Base-by-base conservation (phyloP, 371 early-diverging fungal genomes). In the Blastocladiella emersonii region DNA sequence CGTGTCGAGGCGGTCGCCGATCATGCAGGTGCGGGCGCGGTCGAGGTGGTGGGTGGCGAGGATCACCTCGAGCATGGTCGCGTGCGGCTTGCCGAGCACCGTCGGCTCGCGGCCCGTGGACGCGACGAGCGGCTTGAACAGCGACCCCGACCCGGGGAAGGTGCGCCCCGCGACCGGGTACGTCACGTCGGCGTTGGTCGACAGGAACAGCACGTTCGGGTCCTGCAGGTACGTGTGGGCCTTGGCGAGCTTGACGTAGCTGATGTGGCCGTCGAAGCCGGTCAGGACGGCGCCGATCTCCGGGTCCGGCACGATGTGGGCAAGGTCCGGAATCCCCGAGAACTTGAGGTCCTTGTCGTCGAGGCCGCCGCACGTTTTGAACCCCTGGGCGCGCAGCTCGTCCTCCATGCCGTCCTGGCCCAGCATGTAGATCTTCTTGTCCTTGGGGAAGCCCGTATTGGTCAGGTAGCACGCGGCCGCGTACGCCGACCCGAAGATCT, bases 401-500 rank as follows among this genome's bases (percentile, higher is more conserved):
- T 91, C 86, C 25, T 71, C 74, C 56, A 98, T 88, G 34, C 98
- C 98, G 21, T 76, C 68, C 82, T 88, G 89, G 43, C 98, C 98
- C 70, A 92, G 77, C 36, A 95, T 83, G 64, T 88, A 98, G 6
- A 90, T 92, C 69, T 88, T 84, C 74, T 94, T 93, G 68, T 88
- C 87, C 34, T 66, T 67, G 2, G 91, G 85, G 56, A 95, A 89
- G 30, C 87, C 76, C 7, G 89, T 78, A 62, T 92, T 72, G 67
- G 81, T 84, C 27, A 98, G 76, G 70, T 96, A 98, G 64, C 86
- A 86, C 0, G 98, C 98, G 0, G 96, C 89, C 0, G 93, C 93
- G 71, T 87, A 93, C 0, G 96, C 83, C n/a, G 95, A 93, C 56
- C 90, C 85, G 65, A 94, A 95, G 21, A 98, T 88, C 62, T 98